phyloP scores from a whole-genome alignment of 371 early-diverging fungal species.

The Ecytonucleospora hepatopenaei region DNA sequence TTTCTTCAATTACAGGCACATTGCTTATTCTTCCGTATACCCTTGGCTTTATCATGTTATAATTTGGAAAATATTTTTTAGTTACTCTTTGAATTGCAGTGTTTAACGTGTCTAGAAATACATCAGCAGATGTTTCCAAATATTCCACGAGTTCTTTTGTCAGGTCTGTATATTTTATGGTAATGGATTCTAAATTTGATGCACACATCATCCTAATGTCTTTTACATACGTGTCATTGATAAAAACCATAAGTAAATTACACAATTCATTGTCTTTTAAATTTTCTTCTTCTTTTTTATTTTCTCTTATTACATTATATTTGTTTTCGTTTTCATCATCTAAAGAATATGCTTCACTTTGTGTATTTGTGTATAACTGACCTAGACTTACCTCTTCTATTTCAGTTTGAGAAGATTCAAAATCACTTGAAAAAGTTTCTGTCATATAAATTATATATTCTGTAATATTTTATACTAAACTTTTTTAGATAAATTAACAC shows the following conservation, averaged over 20 bases:
- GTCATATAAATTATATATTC: too few relatives aligned
- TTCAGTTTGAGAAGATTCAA: too few relatives aligned
- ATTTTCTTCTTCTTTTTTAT: not conserved
- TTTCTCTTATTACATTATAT: not conserved
- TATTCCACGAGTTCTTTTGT: conserved; percentile 9
- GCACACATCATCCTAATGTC: conserved; percentile 54
- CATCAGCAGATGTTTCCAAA: conserved; percentile 16
- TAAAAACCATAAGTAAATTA: not conserved
- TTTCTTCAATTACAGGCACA: conserved; percentile 67
- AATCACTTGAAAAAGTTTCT: too few relatives aligned
- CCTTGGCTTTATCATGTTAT: conserved; percentile 69
- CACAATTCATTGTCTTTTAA: not conserved
- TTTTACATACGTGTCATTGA: conserved; percentile 46
- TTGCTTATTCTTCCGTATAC: conserved; percentile 83
- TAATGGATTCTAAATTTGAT: conserved; percentile 47
- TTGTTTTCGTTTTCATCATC: not conserved
- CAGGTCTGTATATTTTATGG: conserved; percentile 43
- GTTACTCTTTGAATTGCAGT: conserved; percentile 77
- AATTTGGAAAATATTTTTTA: conserved; percentile 72
- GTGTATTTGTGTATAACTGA: too few relatives aligned
- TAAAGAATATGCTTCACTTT: too few relatives aligned
- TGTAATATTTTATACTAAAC: too few relatives aligned
- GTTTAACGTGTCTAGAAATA: conserved; percentile 65
- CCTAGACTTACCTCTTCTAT: too few relatives aligned
- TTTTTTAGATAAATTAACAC: too few relatives aligned